Base-by-base conservation (phyloP, 2,329 filamentous ascomycete species). In the Talaromyces sp. region DNA sequence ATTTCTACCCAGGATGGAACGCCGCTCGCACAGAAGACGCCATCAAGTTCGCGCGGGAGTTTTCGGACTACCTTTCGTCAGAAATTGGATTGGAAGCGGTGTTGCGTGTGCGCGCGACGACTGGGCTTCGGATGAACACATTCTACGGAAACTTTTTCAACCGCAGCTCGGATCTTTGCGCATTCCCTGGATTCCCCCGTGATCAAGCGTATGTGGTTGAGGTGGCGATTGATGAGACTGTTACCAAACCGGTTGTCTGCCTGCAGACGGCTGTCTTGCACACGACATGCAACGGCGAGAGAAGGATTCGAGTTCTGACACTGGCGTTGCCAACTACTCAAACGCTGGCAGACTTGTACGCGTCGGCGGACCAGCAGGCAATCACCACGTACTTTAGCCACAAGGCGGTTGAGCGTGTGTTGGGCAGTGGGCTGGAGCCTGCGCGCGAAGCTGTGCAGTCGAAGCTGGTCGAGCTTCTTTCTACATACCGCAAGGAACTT, bases 131-230 rank as follows among this genome's bases (percentile, higher is more conserved):
- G 59, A 98, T 98, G 90, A 96, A 88, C 79, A 93, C 93, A 1
- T 99, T 99, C 79, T 99, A 98, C 76, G 95, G 95, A 68, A 99
- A 99, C 80, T 99, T 99, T 79, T 99, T 99, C 84, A 99, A 98
- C 81, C 86, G 95, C 68, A 96, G 92, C 73, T 97, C 93, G 17
- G 95, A 99, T 78, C 86, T 99, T 33, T 98, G 95, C 75, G 95
- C 95, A 13, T 99, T 99, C 83, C 95, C 95, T 1, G 93, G 95
- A 0, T 98, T 99, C 82, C 95, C 95, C 33, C 89, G 95, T 72
- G 95, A 99, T 71, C 95, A 99, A 76, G 92, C 91, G 65, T 98
- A 98, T 73, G 95, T 98, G 51, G 93, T 99, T 22, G 95, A 99
- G 77, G 96, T 99, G 60, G 93, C 95, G 15, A 98, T 99, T 67